A percentile compares a stretch with the other conserved stretches of the same genome.
Conservation (phyloP, 768 basidiomycete species). For the Tephrocybe rancida region DNA sequence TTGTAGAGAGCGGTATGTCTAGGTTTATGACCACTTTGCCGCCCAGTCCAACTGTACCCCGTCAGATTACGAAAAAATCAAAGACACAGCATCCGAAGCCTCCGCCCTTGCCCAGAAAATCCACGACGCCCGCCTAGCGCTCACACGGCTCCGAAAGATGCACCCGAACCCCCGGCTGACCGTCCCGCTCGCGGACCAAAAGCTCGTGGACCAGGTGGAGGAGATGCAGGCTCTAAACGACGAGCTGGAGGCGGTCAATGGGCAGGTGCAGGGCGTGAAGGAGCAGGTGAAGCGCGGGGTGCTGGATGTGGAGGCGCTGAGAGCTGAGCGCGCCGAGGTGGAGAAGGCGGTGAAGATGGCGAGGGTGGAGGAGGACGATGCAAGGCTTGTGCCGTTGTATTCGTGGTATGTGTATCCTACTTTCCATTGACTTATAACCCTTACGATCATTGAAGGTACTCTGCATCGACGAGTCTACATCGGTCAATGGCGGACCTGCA, state of each 20-base stretch:
- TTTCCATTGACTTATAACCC: too few species aligned
- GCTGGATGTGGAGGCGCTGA: constrained; percentile 57
- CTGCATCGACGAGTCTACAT: constrained; percentile 67
- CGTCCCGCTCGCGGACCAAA: constrained; percentile 69
- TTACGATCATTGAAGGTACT: constrained; percentile 60
- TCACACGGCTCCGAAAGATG: constrained; percentile 79
- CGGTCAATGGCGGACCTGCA: constrained; percentile 61
- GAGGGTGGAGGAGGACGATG: constrained; percentile 65
- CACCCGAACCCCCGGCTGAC: constrained; percentile 84
- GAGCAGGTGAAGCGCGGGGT: constrained; percentile 61
- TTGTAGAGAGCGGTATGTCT: constrained; percentile 65
- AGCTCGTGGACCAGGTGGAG: constrained; percentile 73
- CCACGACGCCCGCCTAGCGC: constrained; percentile 77
- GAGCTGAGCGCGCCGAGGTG: constrained; percentile 64
- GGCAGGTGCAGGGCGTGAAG: constrained; percentile 53
- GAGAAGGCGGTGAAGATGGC: constrained; percentile 68
- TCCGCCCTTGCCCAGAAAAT: constrained; percentile 72
- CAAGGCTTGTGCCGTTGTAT: constrained; percentile 62
- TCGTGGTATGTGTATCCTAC: constrained; percentile 54
- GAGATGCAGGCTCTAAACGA: constrained; percentile 81
- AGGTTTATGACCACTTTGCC: too few species aligned
- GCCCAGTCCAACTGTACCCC: too few species aligned
- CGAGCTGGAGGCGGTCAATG: constrained; percentile 55
- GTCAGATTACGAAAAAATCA: constrained; percentile 69
- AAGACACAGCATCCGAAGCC: constrained; percentile 53